Conservation (phyloP, 441 rosid species). For the Mallotus repandus region DNA sequence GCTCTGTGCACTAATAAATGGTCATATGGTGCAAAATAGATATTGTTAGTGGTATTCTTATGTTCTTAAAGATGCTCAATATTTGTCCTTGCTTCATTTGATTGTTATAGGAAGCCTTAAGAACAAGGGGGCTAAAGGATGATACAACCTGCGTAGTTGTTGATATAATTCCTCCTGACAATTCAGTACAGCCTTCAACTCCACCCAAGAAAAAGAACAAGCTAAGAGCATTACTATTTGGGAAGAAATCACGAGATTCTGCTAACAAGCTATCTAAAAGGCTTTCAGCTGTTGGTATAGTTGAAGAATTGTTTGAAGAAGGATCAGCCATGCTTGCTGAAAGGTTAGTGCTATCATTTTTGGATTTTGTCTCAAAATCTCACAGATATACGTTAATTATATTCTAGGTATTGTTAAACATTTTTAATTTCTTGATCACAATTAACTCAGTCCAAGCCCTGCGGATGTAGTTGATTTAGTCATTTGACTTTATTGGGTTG, state of each 20-base stretch:
- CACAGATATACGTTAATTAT: not conserved
- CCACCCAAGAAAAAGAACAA: slow-evolving; percentile 62
- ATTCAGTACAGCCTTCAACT: slow-evolving; percentile 33
- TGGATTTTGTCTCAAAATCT: not conserved
- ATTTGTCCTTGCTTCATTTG: not conserved
- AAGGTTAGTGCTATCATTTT: slow-evolving; percentile 47
- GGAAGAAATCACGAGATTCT: slow-evolving; percentile 53
- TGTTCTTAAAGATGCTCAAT: not conserved
- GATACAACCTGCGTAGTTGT: slow-evolving; percentile 92
- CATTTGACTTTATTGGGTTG: not conserved
- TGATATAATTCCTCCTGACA: slow-evolving; percentile 78
- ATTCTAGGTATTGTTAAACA: not conserved
- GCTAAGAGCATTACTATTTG: slow-evolving; percentile 51
- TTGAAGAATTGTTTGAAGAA: slow-evolving; percentile 94
- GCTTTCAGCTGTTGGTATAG: slow-evolving; percentile 64
- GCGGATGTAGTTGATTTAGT: not conserved
- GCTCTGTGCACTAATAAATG: not conserved
- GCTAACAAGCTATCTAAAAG: slow-evolving; percentile 56
- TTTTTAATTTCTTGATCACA: not conserved
- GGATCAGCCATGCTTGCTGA: slow-evolving; percentile 93
- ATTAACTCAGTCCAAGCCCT: not conserved
- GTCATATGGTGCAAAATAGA: not conserved
- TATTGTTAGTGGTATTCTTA: slow-evolving; percentile 3
- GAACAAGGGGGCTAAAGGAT: slow-evolving; percentile 75
- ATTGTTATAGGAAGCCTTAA: slow-evolving; percentile 65